Conservation (phyloP, 441 rosid genomes). For the Erodium chrysanthum region DNA sequence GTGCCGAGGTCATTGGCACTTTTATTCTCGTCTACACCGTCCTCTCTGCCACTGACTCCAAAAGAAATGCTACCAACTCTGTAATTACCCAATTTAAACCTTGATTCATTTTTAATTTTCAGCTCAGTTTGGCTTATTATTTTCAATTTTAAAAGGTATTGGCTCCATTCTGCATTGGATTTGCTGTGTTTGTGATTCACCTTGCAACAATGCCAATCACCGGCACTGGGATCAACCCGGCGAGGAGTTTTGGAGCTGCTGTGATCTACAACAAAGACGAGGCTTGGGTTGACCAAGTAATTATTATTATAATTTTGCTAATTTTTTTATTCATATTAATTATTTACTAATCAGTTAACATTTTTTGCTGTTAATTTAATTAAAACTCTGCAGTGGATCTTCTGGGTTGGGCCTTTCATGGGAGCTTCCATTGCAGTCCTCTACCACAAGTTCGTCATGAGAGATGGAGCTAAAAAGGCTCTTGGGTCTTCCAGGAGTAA, state of each 20-base stretch:
- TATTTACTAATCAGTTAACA: background rate
- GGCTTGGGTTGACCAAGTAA: slow-evolving; percentile 31
- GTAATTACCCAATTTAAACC: slow-evolving; percentile 22
- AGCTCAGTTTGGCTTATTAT: no score
- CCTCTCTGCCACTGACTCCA: slow-evolving; percentile 67
- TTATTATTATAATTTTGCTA: background rate
- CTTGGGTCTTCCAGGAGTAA: background rate
- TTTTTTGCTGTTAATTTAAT: background rate
- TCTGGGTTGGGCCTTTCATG: background rate
- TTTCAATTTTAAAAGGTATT: slow-evolving; percentile 13
- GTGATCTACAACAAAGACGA: slow-evolving; percentile 28
- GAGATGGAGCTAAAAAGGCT: background rate
- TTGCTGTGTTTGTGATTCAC: slow-evolving; percentile 33
- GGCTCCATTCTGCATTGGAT: slow-evolving; percentile 27
- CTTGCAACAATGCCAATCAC: slow-evolving; percentile 31
- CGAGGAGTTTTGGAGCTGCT: slow-evolving; percentile 34
- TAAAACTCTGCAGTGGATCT: background rate
- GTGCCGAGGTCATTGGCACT: slow-evolving; percentile 62
- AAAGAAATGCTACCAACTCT: slow-evolving; percentile 61
- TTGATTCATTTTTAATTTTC: background rate
- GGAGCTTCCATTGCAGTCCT: background rate
- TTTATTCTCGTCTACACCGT: slow-evolving; percentile 21
- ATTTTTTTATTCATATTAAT: background rate
- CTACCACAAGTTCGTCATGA: background rate
- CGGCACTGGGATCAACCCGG: slow-evolving; percentile 34